Base-by-base conservation (phyloP, 257 asterid genomes). In the Cynanchum wilfordii region DNA sequence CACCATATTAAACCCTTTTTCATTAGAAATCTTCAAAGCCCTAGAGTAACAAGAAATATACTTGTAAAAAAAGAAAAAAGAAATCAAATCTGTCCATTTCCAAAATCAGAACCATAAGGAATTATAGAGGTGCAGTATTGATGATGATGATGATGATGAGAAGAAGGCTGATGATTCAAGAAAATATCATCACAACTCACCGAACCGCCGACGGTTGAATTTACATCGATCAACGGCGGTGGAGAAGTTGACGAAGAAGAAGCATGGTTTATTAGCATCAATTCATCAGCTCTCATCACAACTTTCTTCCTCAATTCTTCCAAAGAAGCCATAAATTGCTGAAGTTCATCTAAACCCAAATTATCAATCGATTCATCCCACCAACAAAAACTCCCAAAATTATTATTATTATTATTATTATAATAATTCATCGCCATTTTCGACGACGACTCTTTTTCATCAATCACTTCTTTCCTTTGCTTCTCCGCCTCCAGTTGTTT, bases 321-420 rank as follows among this genome's bases (percentile, higher is more conserved):
- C 80, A 86, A 29, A 1, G 82, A 81, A 17, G 58, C 68, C 24
- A 27, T 49, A 27, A 67, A 85, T 7, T 75, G 84, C 75, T 86
- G 84, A 70, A 88, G 82, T 62, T 84, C 86, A 22, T 81, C 81
- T 69, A 86, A 3, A n/a, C 73, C 83, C 83, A 78, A 19, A 4
- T 72, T 57, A 19, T 81, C 87, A 38, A 74, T 57, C 10, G 78
- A 75, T 17, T 71, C 70, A 22, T 83, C 78, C 91, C 89, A 84
- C 90, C 88, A 86, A 52, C 88, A 86, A 52, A 29, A 60, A 22
- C 4, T 3, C 49, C 69, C 82, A 0, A 45, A 79, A 0, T 38
- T 5, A 24, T 59, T 33, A 30, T 30, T 30, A 30, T 30, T 30
- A 30, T 30, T 30, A 30, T 30, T 30, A 30, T 30, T 30, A 30